Base-by-base conservation (phyloP, 2,329 filamentous ascomycete genomes). In the Ophiognomonia clavigignenti-juglandacearum region DNA sequence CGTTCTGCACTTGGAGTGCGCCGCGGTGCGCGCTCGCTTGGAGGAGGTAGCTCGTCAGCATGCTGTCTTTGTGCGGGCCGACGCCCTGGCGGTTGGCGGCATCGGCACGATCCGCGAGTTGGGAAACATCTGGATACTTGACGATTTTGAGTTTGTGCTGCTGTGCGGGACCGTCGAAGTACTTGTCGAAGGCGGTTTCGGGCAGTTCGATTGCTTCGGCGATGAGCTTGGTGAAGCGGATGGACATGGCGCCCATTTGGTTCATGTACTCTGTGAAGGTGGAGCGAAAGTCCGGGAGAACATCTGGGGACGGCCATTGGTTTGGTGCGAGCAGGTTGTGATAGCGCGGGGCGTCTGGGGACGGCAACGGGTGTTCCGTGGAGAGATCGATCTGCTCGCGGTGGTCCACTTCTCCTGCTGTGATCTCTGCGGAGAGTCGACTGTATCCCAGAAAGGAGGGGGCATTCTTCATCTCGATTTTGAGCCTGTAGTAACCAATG, bases 141-240 rank as follows among this genome's bases (percentile, higher is more conserved):
- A 95, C 84, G 50, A 95, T 84, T 71, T 95, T 95, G 58, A 95
- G 75, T 71, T 95, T 95, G 70, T 95, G 88, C 68, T 93, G 88
- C 70, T 79, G 72, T 56, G 77, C 64, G 71, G 74, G 66, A 1
- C 57, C 57, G 61, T 91, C 87, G 66, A 92, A 92, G 72, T 91
- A 95, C 57, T 78, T 81, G 60, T 80, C 71, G 64, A 95, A 95
- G 0, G 89, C 87, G 42, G 75, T 67, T 0, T 73, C 53, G 0
- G 85, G 80, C 6, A 95, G 73, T 9, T 79, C 78, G 53, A 95
- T 85, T n/a, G 87, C 85, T 69, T 95, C 88, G 52, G 89, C 88
- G 56, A 95, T 86, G 24, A 95, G 77, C 10, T 78, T 80, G 1
- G 87, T 92, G 68, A 95, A 95, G 57, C 75, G 72, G 41, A 84